Evolutionary conservation across 2,329 filamentous ascomycete genomes (phyloP), one percentile per base, ranked within the genome.

Genomic region (Colletotrichum simmondsii): DNA sequence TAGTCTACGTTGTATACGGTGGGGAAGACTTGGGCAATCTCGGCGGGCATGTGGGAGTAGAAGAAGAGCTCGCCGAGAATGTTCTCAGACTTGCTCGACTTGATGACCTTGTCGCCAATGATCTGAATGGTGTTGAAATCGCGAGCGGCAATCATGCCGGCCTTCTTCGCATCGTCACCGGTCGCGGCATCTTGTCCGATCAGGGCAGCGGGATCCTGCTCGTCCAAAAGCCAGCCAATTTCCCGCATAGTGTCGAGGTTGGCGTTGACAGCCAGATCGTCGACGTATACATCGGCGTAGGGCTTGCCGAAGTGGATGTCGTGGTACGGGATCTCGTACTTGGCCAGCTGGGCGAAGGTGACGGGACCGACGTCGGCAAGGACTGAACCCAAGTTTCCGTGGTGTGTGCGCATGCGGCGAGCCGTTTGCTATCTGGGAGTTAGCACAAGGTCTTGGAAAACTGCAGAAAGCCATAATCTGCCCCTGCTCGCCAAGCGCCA

Each of bases 61-160:
- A 80, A 81, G 66, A 76, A 81, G n/a, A 80, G 68, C 68, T 80
- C 79, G 70, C 79, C 78, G 5, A 80, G 74, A 37, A 80, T 79
- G 61, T 77, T 78, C 37, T 78, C 78, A 5, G 76, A 78, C 73
- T 78, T 80, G 73, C 76, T 78, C 28, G 78, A 79, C 68, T 81
- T 81, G 68, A 79, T 76, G 37, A 80, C 77, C 69, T 78, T 77
- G 73, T 78, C 75, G 72, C 77, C 75, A 68, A 78, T 75, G 67
- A 78, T 77, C 71, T 80, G 79, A 58, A 80, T 78, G 11, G 76
- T 77, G 73, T 80, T 80, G 73, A 80, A 80, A 72, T 79, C 77
- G 3, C 79, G 76, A 3, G 78, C 77, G 2, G 77, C 77, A 5
- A 80, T 75, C 77, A 80, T 80, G 59, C 76, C 75, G 4, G 75